Evolutionary conservation across 208 protist genomes (phyloP).

Genomic region (Borovskyia barvae): DNA sequence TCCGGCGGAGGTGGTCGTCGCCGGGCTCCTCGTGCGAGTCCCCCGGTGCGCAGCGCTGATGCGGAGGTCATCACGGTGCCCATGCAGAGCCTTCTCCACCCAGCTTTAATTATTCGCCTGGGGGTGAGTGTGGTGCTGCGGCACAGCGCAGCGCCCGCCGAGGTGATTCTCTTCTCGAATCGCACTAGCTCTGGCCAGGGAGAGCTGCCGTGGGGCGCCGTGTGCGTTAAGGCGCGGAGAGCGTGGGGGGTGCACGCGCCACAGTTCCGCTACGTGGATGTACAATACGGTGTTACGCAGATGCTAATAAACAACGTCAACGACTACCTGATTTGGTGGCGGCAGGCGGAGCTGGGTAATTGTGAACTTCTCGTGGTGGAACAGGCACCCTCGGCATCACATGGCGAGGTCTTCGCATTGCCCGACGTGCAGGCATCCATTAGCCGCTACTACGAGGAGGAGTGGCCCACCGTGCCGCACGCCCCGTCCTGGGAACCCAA

Average conservation of each 20-base stretch:
- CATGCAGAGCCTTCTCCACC: conserved; percentile 7
- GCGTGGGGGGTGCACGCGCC: conserved; percentile 11
- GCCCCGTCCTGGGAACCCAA: neutral
- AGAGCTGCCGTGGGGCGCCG: conserved; percentile 6
- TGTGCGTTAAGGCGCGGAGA: conserved; percentile 6
- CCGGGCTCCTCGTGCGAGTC: neutral
- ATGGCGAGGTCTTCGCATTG: neutral
- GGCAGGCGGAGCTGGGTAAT: neutral
- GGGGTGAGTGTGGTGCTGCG: conserved; percentile 7
- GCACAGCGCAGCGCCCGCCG: conserved; percentile 10
- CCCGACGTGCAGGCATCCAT: neutral
- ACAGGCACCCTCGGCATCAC: conserved; percentile 1
- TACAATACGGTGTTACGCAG: neutral
- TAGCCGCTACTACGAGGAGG: neutral
- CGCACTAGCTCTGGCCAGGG: conserved; percentile 2
- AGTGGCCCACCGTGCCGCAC: conserved; percentile 4
- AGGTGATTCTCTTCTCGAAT: conserved; percentile 9
- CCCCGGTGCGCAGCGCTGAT: conserved; percentile 6
- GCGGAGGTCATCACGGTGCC: conserved; percentile 1
- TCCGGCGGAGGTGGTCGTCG: neutral
- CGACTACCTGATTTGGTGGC: conserved; percentile 4
- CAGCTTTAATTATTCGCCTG: neutral
- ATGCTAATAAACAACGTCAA: conserved; percentile 11
- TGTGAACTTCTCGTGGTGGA: conserved; percentile 12
- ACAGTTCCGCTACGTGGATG: conserved; percentile 14